Evolutionary conservation across 257 asterid genomes (phyloP).

Genomic region (Hygrophila difformis): DNA sequence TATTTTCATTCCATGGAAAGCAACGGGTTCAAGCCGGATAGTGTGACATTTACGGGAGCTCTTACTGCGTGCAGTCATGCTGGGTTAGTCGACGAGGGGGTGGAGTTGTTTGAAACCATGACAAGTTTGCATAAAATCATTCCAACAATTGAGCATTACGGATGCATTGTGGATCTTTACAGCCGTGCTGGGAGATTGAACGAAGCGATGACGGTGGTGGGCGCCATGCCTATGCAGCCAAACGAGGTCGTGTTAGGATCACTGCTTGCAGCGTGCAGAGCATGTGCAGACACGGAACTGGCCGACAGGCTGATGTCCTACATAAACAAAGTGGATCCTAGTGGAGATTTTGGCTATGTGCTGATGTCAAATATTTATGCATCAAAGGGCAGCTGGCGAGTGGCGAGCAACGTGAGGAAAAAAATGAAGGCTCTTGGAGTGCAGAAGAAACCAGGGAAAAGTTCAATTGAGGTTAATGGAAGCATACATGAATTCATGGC

Average conservation of each 20-base stretch:
- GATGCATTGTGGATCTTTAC: slow-evolving; percentile 66
- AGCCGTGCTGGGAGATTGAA: slow-evolving; percentile 66
- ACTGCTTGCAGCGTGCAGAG: slow-evolving; percentile 56
- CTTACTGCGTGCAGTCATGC: slow-evolving; percentile 82
- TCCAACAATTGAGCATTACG: slow-evolving; percentile 71
- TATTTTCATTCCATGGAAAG: slow-evolving; percentile 40
- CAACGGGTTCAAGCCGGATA: slow-evolving; percentile 48
- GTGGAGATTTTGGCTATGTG: slow-evolving; percentile 49
- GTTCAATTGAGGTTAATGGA: slow-evolving; percentile 53
- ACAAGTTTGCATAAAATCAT: slow-evolving; percentile 27
- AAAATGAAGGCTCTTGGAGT: slow-evolving; percentile 69
- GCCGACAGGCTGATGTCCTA: slow-evolving; percentile 53
- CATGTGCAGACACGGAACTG: slow-evolving; percentile 27
- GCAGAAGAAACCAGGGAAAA: slow-evolving; percentile 54
- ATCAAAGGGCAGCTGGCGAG: slow-evolving; percentile 56
- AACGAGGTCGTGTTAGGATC: slow-evolving; percentile 69
- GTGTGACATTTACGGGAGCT: slow-evolving; percentile 76
- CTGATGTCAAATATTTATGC: slow-evolving; percentile 71
- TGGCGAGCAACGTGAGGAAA: slow-evolving; percentile 64
- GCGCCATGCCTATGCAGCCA: slow-evolving; percentile 60
- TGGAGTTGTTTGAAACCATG: slow-evolving; percentile 44
- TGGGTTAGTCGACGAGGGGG: slow-evolving; percentile 48
- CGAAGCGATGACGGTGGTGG: slow-evolving; percentile 45
- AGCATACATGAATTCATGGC: slow-evolving; percentile 42
- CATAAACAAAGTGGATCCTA: slow-evolving; percentile 33